Percentiles rank a stretch among this genome's conserved stretches.
Evolutionary conservation across 768 basidiomycete genomes (phyloP).

Genomic region (Auricularia sp.): DNA sequence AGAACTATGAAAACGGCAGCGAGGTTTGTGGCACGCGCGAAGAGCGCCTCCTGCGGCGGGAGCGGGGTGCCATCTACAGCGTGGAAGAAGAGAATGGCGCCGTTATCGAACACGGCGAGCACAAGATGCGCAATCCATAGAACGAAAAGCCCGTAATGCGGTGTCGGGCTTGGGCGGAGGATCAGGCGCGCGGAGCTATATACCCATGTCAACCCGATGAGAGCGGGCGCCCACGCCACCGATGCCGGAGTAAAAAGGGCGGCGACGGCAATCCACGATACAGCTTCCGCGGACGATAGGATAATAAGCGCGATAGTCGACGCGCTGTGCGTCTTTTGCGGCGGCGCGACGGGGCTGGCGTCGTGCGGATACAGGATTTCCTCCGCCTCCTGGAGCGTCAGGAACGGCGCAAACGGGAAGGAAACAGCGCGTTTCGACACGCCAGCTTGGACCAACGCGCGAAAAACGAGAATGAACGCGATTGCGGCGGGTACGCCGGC

Average conservation of each 20-base stretch:
- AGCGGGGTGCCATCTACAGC: constrained; percentile 32
- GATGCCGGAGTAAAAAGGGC: constrained; percentile 33
- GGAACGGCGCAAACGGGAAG: constrained; percentile 5
- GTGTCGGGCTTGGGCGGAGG: constrained; percentile 41
- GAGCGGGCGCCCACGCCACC: constrained; percentile 29
- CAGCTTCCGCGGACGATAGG: constrained; percentile 43
- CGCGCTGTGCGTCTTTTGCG: constrained; percentile 26
- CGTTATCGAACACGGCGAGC: constrained; percentile 38
- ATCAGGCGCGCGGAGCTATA: constrained; percentile 46
- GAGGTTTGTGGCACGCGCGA: constrained; percentile 31
- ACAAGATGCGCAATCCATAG: constrained; percentile 43
- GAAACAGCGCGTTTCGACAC: too few species aligned
- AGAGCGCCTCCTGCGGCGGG: constrained; percentile 23
- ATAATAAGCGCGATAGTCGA: constrained; percentile 50
- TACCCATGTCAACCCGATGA: constrained; percentile 47
- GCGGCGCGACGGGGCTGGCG: neutral
- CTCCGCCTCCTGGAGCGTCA: constrained; percentile 12
- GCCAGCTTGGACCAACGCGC: too few species aligned
- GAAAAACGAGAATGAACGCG: too few species aligned
- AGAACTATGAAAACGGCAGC: constrained; percentile 33
- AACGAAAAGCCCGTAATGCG: constrained; percentile 52
- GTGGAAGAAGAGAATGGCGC: constrained; percentile 37
- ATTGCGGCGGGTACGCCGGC: too few species aligned
- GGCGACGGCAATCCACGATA: constrained; percentile 42
- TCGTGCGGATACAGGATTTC: constrained; percentile 6